Conservation (phyloP, 2,329 filamentous ascomycete genomes). For the Anisogramma anomala region DNA sequence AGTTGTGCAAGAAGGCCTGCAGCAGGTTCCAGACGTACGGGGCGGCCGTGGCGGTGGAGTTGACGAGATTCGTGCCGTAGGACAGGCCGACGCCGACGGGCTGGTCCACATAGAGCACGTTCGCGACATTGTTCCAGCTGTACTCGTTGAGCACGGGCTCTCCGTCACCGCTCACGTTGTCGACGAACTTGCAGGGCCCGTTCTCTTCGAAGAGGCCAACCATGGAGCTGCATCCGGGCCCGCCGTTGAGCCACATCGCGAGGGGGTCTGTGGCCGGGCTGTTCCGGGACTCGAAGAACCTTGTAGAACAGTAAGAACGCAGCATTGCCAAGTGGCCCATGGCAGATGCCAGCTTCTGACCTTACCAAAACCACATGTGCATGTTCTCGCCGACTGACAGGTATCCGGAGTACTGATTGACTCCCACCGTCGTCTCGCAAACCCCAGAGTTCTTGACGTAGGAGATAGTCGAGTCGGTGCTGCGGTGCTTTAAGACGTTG, state of each 20-base stretch:
- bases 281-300: slow-evolving; percentile 19
- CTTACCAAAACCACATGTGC: slow-evolving; percentile 22
- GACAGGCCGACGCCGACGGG: slow-evolving; percentile 47
- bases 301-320: too few species aligned
- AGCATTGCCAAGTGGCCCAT: too few species aligned
- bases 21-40: slow-evolving; percentile 8
- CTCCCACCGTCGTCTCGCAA: slow-evolving; percentile 10
- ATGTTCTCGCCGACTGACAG: slow-evolving; percentile 8
- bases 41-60: slow-evolving; percentile 9
- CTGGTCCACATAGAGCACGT: slow-evolving; percentile 34
- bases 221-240: slow-evolving; percentile 45
- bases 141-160: slow-evolving; percentile 40
- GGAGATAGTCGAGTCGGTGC: neutral
- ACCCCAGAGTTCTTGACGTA: slow-evolving; percentile 5
- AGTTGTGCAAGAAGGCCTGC: slow-evolving; percentile 9
- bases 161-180: slow-evolving; percentile 36
- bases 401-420: slow-evolving; percentile 9
- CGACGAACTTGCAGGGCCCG: slow-evolving; percentile 39
- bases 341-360: too few species aligned
- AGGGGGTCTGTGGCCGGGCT: slow-evolving; percentile 23
- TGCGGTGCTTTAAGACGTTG: slow-evolving; percentile 3
- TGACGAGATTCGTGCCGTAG: slow-evolving; percentile 7
- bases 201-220: slow-evolving; percentile 39
- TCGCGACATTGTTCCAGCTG: slow-evolving; percentile 46
- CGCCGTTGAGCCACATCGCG: slow-evolving; percentile 49